phyloP scores from a whole-genome alignment of 768 basidiomycete genomes.

The Termitomyces heimii region DNA sequence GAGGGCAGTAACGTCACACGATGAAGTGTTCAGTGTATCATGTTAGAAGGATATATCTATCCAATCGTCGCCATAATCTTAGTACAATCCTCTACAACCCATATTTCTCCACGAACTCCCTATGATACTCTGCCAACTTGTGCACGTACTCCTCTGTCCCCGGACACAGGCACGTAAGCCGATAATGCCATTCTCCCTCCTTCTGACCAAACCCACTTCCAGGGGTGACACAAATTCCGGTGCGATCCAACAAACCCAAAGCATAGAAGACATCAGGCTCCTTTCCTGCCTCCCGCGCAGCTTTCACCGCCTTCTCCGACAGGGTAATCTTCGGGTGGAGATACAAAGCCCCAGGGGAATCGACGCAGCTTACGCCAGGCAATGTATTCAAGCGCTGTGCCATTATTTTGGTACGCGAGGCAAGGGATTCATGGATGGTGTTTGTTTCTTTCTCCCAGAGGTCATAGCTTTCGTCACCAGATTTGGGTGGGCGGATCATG shows the following conservation, averaged over 20 bases:
- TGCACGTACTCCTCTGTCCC: constrained; percentile 90
- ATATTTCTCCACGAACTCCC: constrained; percentile 22
- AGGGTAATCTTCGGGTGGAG: constrained; percentile 83
- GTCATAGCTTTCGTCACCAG: constrained; percentile 67
- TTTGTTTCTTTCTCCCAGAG: constrained; percentile 84
- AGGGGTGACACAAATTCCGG: constrained; percentile 91
- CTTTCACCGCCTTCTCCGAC: constrained; percentile 64
- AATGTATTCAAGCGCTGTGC: constrained; percentile 72
- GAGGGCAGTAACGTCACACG: no score
- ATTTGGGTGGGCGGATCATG: constrained; percentile 84
- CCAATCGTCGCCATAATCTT: neutral
- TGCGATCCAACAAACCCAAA: constrained; percentile 75
- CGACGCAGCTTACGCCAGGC: constrained; percentile 85
- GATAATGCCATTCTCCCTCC: constrained; percentile 85
- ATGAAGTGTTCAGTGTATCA: no score
- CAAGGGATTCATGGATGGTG: constrained; percentile 69
- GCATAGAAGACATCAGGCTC: constrained; percentile 89
- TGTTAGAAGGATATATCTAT: neutral
- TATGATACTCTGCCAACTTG: constrained; percentile 58
- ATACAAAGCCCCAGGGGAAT: constrained; percentile 91
- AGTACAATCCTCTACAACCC: constrained; percentile 4
- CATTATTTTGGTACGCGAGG: constrained; percentile 67
- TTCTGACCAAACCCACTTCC: constrained; percentile 94
- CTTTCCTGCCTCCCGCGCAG: constrained; percentile 66
- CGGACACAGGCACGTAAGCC: constrained; percentile 91